Conservation (phyloP, 139 green algal species). For the Astrephomene gubernaculifera region DNA sequence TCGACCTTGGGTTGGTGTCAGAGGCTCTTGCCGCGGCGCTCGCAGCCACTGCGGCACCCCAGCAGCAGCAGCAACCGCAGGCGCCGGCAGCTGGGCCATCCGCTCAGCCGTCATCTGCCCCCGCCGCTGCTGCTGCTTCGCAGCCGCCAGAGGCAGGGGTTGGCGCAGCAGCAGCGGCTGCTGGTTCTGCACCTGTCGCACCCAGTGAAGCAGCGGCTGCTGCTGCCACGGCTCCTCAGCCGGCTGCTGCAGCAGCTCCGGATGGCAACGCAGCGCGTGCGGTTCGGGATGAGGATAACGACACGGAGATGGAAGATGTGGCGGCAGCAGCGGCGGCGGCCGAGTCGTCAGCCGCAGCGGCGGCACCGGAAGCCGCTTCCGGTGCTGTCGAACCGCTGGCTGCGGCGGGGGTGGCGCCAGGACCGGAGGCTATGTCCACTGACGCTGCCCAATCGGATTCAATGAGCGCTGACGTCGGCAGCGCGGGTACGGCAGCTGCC, state of each 20-base stretch:
- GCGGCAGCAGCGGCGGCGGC: neutral
- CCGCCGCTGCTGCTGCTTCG: neutral
- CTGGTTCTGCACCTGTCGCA: neutral
- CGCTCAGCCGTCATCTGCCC: neutral
- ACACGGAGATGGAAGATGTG: constrained; percentile 43
- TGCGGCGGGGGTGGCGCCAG: neutral
- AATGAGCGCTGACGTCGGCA: constrained; percentile 38
- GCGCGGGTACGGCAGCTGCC: constrained; percentile 9
- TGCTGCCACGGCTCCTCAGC: too few relatives aligned
- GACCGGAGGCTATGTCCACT: neutral
- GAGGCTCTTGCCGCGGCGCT: constrained; percentile 20
- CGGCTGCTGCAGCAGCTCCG: too few relatives aligned
- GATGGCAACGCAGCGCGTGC: too few relatives aligned
- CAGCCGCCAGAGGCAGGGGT: neutral
- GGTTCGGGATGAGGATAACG: neutral
- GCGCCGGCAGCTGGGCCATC: neutral
- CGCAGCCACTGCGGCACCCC: neutral
- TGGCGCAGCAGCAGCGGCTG: neutral
- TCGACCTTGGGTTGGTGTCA: constrained; percentile 24
- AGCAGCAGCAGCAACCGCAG: neutral
- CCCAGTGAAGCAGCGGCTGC: neutral
- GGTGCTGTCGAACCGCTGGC: too few relatives aligned
- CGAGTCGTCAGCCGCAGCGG: neutral
- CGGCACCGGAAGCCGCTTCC: neutral
- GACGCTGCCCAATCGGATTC: constrained; percentile 6